Conservation (phyloP, 331 rosid genomes). For the Pyrus hybrid region DNA sequence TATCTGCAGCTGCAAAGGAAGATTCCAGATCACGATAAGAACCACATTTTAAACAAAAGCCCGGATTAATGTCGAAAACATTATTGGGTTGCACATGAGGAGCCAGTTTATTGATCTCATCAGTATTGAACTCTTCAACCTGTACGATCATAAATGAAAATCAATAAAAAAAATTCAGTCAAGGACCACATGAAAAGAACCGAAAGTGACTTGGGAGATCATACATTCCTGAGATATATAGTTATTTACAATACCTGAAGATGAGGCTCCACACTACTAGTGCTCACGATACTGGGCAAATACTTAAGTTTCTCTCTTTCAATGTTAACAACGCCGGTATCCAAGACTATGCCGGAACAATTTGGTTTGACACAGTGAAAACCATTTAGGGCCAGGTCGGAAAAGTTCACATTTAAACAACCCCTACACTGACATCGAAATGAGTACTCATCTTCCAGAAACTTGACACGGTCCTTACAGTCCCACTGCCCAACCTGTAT, state of each 20-base stretch:
- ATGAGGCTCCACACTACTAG: conserved; percentile 22
- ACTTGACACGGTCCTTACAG: conserved; percentile 54
- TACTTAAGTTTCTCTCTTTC: conserved; percentile 43
- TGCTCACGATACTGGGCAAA: conserved; percentile 8
- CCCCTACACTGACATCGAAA: conserved; percentile 68
- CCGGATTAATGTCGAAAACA: conserved; percentile 34
- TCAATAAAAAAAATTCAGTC: neutral
- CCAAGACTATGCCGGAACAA: conserved; percentile 74
- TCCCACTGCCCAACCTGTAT: conserved; percentile 87
- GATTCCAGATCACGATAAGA: conserved; percentile 56
- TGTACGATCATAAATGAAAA: neutral
- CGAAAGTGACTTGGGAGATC: neutral
- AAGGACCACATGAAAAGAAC: neutral
- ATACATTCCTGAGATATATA: neutral
- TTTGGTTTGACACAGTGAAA: conserved; percentile 50
- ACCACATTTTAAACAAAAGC: conserved; percentile 58
- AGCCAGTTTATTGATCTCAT: conserved; percentile 18
- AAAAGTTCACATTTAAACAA: conserved; percentile 53
- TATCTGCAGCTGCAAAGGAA: conserved; percentile 31
- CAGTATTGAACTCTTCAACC: conserved; percentile 2
- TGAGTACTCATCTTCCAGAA: conserved; percentile 62
- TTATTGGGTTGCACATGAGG: conserved; percentile 17
- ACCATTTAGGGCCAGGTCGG: conserved; percentile 63
- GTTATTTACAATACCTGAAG: conserved; percentile 22
- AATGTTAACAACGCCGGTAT: conserved; percentile 37